These are phyloP conservation scores for Ballota nigra DNA, from an alignment of 257 asterid genomes.

Conservation along the genomic window DNA sequence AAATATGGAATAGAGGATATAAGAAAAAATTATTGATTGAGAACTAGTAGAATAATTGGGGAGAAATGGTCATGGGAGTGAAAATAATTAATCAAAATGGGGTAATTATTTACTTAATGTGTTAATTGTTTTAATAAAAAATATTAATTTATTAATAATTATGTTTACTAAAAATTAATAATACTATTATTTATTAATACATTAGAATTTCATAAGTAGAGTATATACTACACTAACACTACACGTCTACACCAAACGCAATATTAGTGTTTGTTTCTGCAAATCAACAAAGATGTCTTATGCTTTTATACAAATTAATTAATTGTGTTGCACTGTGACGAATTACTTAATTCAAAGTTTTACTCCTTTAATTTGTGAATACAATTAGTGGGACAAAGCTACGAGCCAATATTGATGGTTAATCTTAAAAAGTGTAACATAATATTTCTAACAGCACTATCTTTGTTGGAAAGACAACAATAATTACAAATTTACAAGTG, in stretches of 20 bases:
- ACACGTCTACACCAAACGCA: not conserved
- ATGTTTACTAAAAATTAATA: too few species aligned
- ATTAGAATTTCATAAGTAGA: too few species aligned
- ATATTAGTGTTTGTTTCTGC: not conserved
- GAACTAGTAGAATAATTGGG: too few species aligned
- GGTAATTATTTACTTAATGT: too few species aligned
- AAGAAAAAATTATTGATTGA: too few species aligned
- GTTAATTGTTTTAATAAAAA: too few species aligned
- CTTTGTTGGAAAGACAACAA: conserved; percentile 33
- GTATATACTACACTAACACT: not conserved
- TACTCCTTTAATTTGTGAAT: not conserved
- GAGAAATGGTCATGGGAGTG: too few species aligned
- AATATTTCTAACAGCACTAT: conserved; percentile 36
- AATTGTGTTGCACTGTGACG: not conserved
- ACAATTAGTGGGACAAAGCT: not conserved
- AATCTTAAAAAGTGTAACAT: conserved; percentile 17
- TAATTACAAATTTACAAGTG: conserved; percentile 23
- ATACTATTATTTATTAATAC: too few species aligned
- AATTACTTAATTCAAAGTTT: not conserved
- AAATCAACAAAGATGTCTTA: not conserved
- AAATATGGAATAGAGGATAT: too few species aligned
- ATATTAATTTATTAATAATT: too few species aligned
- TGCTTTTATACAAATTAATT: not conserved
- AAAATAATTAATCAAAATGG: too few species aligned
- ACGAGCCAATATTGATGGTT: conserved; percentile 3